phyloP scores from a whole-genome alignment of 768 basidiomycete genomes.

The Mycena filopes region DNA sequence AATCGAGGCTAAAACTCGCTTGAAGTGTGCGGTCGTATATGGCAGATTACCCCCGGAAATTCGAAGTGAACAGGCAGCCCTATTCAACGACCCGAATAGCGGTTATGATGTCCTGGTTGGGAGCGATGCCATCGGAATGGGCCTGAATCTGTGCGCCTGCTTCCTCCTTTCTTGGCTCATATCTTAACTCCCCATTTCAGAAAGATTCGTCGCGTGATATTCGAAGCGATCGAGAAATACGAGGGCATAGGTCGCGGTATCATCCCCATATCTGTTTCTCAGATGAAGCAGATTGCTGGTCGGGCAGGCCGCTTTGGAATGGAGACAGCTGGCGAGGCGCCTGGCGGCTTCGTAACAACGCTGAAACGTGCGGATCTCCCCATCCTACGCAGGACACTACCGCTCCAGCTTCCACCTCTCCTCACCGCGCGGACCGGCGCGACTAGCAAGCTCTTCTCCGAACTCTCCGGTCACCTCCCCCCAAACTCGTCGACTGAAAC shows the following conservation, averaged over 20 bases:
- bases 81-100: constrained; percentile 89
- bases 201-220: constrained; percentile 91
- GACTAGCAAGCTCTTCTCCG: constrained; percentile 24
- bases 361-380: constrained; percentile 71
- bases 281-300: constrained; percentile 94
- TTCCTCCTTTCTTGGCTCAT: constrained; percentile 13
- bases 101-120: constrained; percentile 91
- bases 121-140: constrained; percentile 97
- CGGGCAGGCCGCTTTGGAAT: constrained; percentile 91
- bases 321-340: constrained; percentile 51
- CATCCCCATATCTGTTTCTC: constrained; percentile 69
- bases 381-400: constrained; percentile 66
- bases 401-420: constrained; percentile 60
- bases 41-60: constrained; percentile 93
- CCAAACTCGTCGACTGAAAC: constrained; percentile 48
- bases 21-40: constrained; percentile 92
- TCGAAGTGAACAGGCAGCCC: constrained; percentile 88
- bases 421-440: constrained; percentile 59
- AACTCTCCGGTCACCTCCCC: constrained; percentile 55
- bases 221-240: constrained; percentile 75
- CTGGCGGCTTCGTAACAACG: constrained; percentile 80
- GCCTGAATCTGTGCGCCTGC: constrained; percentile 86
- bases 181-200: constrained; percentile 53
- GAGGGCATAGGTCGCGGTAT: constrained; percentile 53
- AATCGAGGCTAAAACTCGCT: constrained; percentile 76